Percentiles rank a stretch among this genome's conserved stretches.
Evolutionary conservation across 441 rosid genomes (phyloP).

Genomic region (Cnidoscolus chayamansa): DNA sequence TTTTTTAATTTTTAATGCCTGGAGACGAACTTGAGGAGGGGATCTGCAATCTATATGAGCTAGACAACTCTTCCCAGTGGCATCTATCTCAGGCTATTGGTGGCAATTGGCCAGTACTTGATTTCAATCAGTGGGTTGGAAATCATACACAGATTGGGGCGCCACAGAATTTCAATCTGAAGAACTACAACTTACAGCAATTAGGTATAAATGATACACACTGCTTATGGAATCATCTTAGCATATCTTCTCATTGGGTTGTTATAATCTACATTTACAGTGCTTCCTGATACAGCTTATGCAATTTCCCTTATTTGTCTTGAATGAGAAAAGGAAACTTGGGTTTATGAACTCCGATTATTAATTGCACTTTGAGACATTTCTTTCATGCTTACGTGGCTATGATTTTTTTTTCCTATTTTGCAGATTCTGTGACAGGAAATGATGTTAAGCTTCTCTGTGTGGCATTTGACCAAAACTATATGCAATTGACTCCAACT

Average conservation of each 20-base stretch:
- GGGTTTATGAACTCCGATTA: not conserved
- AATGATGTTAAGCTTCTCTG: slow-evolving; percentile 40
- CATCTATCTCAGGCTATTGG: slow-evolving; percentile 53
- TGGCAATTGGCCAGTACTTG: slow-evolving; percentile 55
- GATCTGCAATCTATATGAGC: slow-evolving; percentile 74
- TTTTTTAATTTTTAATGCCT: slow-evolving; percentile 70
- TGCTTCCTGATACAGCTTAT: not conserved
- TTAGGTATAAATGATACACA: slow-evolving; percentile 47
- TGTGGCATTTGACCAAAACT: slow-evolving; percentile 48
- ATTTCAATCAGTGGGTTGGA: slow-evolving; percentile 50
- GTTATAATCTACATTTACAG: not conserved
- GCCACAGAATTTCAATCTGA: slow-evolving; percentile 43
- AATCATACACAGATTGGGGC: slow-evolving; percentile 57
- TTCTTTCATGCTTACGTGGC: slow-evolving; percentile 2
- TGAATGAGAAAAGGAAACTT: not conserved
- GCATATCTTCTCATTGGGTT: not conserved
- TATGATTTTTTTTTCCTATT: slow-evolving; percentile 23
- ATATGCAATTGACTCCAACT: slow-evolving; percentile 48
- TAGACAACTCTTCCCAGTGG: slow-evolving; percentile 60
- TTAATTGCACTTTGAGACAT: not conserved
- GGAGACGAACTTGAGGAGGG: slow-evolving; percentile 85
- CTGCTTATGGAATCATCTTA: slow-evolving; percentile 1
- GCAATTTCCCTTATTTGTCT: not conserved
- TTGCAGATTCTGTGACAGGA: slow-evolving; percentile 56
- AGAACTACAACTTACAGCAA: slow-evolving; percentile 49